Evolutionary conservation across 2,329 filamentous ascomycete species (phyloP), one percentile per base, ranked within the genome.

Genomic region (Ilyonectria mors-panacis): DNA sequence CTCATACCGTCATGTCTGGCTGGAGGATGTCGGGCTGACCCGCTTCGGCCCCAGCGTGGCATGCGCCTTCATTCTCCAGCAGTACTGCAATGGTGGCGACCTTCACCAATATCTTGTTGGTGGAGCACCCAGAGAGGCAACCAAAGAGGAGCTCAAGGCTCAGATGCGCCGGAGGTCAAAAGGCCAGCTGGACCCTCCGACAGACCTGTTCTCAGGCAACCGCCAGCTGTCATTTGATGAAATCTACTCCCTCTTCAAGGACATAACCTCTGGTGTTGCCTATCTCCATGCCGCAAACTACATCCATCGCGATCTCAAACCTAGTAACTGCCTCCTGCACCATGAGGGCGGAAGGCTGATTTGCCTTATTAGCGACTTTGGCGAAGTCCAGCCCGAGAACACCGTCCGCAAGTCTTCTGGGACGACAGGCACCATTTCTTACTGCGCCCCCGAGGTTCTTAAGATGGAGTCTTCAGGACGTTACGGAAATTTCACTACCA

Each of bases 301-400:
- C 79, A 97, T 99, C 30, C 96, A 99, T 77, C 91, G 96, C 63
- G 96, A 99, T 79, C 85, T 99, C 28, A 99, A 99, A 79, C 96
- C 96, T 2, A 96, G 93, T 78, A 99, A 99, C 75, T 99, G 97
- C 75, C 86, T 99, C 3, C 83, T 99, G 1, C 95, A 98, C 76
- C 88, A 88, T 35, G 92, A 91, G 67, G 92, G 91, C 26, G 87
- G 87, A 54, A 91, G 90, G 45, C 84, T 94, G 12, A 89, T 88
- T 59, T 97, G 97, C 53, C 85, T 99, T 17, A 97, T 99, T 63
- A 98, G 95, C 78, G 96, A 99, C 78, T 99, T 99, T 82, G 96
- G 97, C 45, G 96, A 99, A 80, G 95, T 98, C 0, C 97, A 99
- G 78, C 88, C 91, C 2, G 93, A 95, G 71, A 92, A 95, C 75